These are phyloP conservation scores for Marvania coccoides DNA, from an alignment of 139 green algal species.

Conservation along the genomic window DNA sequence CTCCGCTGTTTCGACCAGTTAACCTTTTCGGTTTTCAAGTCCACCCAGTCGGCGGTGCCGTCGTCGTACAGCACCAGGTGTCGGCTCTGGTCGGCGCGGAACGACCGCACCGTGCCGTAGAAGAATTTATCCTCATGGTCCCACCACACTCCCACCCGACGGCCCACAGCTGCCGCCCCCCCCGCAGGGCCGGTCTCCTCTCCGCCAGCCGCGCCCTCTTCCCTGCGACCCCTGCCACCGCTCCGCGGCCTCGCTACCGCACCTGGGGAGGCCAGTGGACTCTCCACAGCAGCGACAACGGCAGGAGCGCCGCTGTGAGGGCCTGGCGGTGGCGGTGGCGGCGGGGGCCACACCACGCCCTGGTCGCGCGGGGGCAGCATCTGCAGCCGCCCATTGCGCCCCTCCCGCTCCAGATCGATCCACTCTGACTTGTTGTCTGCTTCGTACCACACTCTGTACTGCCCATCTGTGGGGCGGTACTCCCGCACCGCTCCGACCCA, in stretches of 20 bases:
- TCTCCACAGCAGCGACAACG: too few species aligned
- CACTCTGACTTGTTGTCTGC: conserved; percentile 43
- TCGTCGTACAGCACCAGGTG: conserved; percentile 59
- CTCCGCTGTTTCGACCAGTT: too few species aligned
- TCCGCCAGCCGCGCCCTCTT: background rate
- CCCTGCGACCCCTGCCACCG: conserved; percentile 13
- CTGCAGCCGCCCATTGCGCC: conserved; percentile 34
- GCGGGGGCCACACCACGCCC: conserved; percentile 26
- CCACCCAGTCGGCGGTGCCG: conserved; percentile 32
- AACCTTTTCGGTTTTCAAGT: conserved; percentile 18
- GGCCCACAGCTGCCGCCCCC: conserved; percentile 8
- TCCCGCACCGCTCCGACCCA: conserved; percentile 52
- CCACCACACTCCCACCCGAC: conserved; percentile 30
- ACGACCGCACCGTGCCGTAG: conserved; percentile 20
- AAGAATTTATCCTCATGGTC: conserved; percentile 27
- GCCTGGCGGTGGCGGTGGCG: conserved; percentile 9
- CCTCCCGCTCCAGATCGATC: conserved; percentile 40
- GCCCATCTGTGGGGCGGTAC: conserved; percentile 23
- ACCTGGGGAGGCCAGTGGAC: too few species aligned
- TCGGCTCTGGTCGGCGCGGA: background rate
- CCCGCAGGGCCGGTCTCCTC: background rate
- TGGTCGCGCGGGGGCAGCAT: conserved; percentile 39
- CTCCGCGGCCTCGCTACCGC: conserved; percentile 1
- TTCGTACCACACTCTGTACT: conserved; percentile 57
- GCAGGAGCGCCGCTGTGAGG: too few species aligned